Evolutionary conservation across 805 yeast genomes (phyloP), one percentile per base, ranked within the genome.

Genomic region (Candida montana): DNA sequence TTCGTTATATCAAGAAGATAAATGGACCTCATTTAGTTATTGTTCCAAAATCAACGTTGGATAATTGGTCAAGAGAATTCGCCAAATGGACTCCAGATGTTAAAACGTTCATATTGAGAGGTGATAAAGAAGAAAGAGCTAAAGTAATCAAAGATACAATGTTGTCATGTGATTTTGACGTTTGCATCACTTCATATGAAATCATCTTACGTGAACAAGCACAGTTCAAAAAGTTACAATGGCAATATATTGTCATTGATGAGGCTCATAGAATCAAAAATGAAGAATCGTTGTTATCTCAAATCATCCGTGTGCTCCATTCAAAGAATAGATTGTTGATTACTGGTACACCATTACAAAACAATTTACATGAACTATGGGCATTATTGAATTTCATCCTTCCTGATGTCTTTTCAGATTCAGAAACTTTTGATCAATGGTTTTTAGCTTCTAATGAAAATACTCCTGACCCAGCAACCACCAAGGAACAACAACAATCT

Each of bases 251-350:
- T 37, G 69, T 83, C 17, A 81, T 84, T 47, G 95, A 84, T 61
- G 95, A 84, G 62, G 93, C 91, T 4, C 95, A 84, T 58, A 69
- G 93, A 64, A 79, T 84, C 50, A 84, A 84, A 54, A 84, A 84
- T 57, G 93, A 84, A 31, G 59, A 55, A 34, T 55, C 59, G 6
- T 62, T 81, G 59, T 62, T 83, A 35, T 81, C 89, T 0, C 91
- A 83, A 54, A 84, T 83, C 39, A 77, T 83, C 36, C 68, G 93
- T 53, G 70, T 81, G 65, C 82, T 83, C 55, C 78, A 81, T 48
- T 80, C 88, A 1, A 75, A 72, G 37, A 81, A 82, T 57, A 69
- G 93, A 53, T 63, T 84, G 45, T 66, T 84, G 42, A 83, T 84
- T 41, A 84, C 93, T 0, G 93, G 93, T 61, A 84, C 93, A 1